Base-by-base conservation (phyloP, 495 filamentous ascomycete species). In the Parmelia sp. region DNA sequence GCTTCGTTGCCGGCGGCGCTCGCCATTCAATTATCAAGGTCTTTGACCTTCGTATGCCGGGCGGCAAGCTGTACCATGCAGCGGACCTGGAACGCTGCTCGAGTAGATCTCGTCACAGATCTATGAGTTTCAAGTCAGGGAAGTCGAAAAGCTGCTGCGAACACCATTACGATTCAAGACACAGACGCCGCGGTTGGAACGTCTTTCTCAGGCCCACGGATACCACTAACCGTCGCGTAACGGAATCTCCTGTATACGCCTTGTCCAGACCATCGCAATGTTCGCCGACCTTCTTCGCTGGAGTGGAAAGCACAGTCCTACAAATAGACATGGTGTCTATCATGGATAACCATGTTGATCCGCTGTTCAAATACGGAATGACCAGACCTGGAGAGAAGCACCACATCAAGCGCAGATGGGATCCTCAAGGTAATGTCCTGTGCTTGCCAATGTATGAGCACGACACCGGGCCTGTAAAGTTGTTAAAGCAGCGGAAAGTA, bases 41-140 rank as follows among this genome's bases (percentile, higher is more conserved):
- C 3, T 90, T 88, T 64, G 85, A 90, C 68, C 71, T 90, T 40
- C 83, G 87, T 44, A 78, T 85, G 75, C 71, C 73, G 14, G 82
- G 78, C 11, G 75, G 72, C 8, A 61, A 60, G 12, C 37, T 66
- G 14, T 83, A 81, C 71, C 74, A 70, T 57, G 44, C 29, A 17
- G n/a, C 60, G 23, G 37, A 65, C 55, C 27, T 64, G 47, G 11
- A 58, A 57, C 23, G 42, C 14, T 45, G 42, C 23, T 40, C 57
- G 19, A 23, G 23, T 55, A 23, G 42, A 47, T 45, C 12, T 11
- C 11, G 12, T 8, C 25, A 27, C 6, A 12, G 39, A 23, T 29
- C 31, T 15, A 39, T 12, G 63, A 60, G 65, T 12, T 2, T 27
- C 44, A 62, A 21, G 11, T 42, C 36, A 39, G 42, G 61, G 21